phyloP scores from a whole-genome alignment of 371 early-diverging fungal genomes.

The Mucor saturninus region DNA sequence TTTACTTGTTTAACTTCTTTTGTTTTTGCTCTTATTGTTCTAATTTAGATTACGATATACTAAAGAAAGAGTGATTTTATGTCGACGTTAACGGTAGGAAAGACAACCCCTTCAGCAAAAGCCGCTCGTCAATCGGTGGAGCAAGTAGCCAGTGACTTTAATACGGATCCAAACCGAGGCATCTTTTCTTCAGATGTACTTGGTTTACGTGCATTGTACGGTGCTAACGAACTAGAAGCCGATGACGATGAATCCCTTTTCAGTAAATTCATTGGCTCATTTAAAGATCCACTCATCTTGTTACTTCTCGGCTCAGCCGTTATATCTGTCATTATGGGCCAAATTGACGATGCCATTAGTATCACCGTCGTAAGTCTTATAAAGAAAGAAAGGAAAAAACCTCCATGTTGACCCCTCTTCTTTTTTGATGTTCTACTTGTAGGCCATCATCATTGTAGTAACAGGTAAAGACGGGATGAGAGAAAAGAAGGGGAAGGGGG shows the following conservation, averaged over 20 bases:
- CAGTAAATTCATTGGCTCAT: slow-evolving; percentile 46
- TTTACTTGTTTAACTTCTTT: too few relatives aligned
- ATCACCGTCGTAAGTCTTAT: slow-evolving; percentile 79
- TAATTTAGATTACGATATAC: neutral
- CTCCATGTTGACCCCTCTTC: neutral
- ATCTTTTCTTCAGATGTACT: slow-evolving; percentile 54
- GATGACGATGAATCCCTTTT: slow-evolving; percentile 49
- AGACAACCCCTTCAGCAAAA: slow-evolving; percentile 56
- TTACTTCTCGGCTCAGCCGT: slow-evolving; percentile 88
- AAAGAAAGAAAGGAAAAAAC: too few relatives aligned
- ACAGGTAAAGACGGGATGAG: slow-evolving; percentile 61
- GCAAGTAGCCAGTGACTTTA: slow-evolving; percentile 58
- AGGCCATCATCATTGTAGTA: slow-evolving; percentile 88
- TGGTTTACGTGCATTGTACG: slow-evolving; percentile 63
- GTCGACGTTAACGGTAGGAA: slow-evolving; percentile 18
- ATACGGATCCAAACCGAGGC: slow-evolving; percentile 57
- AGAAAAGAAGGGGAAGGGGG: neutral
- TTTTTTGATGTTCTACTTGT: slow-evolving; percentile 1
- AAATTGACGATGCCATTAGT: slow-evolving; percentile 92
- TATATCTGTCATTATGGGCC: slow-evolving; percentile 85
- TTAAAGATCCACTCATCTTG: slow-evolving; percentile 77
- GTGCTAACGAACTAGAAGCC: slow-evolving; percentile 57
- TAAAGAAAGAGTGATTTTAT: neutral
- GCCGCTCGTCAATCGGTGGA: slow-evolving; percentile 63
- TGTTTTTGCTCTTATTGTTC: too few relatives aligned